These are phyloP conservation scores for Cystobasidiaceae sp. DNA, from an alignment of 1,284 basidiomycete genomes.

Conservation along the genomic window DNA sequence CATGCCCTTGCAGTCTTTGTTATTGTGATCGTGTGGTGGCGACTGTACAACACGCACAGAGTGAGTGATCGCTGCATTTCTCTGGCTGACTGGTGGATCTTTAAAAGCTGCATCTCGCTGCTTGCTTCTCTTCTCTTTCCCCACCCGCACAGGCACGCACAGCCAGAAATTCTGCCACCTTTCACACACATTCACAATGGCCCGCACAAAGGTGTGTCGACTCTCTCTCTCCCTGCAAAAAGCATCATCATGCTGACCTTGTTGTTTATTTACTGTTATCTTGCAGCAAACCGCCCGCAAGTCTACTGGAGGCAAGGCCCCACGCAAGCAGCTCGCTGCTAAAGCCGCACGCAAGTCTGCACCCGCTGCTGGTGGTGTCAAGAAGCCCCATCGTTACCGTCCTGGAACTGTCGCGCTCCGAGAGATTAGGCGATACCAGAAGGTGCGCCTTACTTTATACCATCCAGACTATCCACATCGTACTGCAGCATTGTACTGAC, in stretches of 20 bases:
- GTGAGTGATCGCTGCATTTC: no score
- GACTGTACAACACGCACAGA: no score
- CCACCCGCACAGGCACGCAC: not conserved
- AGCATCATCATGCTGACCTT: not conserved
- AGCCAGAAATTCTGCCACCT: not conserved
- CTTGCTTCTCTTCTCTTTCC: conserved; percentile 10
- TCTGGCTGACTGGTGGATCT: not conserved
- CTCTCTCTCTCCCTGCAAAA: no score
- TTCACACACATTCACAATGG: conserved; percentile 14
- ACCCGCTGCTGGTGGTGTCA: conserved; percentile 55
- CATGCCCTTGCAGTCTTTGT: no score
- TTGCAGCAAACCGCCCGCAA: conserved; percentile 58
- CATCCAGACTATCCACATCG: no score
- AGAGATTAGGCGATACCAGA: conserved; percentile 57
- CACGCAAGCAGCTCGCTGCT: conserved; percentile 55
- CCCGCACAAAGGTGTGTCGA: conserved; percentile 12
- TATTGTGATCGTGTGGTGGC: no score
- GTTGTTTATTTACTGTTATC: conserved; percentile 10
- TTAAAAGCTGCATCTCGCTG: not conserved
- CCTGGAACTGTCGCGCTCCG: conserved; percentile 56
- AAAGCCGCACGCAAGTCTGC: conserved; percentile 53
- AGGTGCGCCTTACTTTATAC: conserved; percentile 32
- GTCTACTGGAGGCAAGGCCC: conserved; percentile 53
- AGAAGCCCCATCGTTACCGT: conserved; percentile 59
- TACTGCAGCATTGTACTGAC: not conserved